phyloP scores from a whole-genome alignment of 257 asterid genomes.

The Solanum piurae region DNA sequence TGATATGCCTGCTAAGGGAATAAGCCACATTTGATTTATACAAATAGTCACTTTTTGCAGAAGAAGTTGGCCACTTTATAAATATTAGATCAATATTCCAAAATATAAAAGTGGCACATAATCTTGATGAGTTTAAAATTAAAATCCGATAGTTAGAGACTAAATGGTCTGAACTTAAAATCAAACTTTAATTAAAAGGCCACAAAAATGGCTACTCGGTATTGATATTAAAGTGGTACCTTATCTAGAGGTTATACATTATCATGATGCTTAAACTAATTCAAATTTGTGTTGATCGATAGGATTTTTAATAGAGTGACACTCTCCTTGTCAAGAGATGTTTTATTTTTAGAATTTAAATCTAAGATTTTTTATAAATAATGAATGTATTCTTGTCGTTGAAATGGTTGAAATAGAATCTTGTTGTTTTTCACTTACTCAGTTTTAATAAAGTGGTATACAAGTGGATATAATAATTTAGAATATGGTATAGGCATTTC shows the following conservation, averaged over 20 bases:
- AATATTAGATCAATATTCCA: background rate
- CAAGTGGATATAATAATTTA: background rate
- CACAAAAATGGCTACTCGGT: background rate
- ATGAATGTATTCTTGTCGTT: background rate
- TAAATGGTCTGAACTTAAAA: background rate
- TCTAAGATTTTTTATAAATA: background rate
- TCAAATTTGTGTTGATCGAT: background rate
- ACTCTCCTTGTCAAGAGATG: rapidly evolving
- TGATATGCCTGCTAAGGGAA: background rate
- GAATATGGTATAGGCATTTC: background rate
- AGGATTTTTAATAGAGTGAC: background rate
- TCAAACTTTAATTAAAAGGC: background rate
- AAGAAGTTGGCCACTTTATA: background rate
- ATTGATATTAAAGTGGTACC: background rate
- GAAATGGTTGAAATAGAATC: background rate
- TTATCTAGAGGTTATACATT: background rate
- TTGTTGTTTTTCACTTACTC: background rate
- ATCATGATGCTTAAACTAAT: background rate
- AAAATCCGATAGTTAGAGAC: background rate
- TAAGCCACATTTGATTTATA: background rate
- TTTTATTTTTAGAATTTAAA: background rate
- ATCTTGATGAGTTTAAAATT: background rate
- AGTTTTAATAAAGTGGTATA: background rate
- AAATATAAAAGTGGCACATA: background rate
- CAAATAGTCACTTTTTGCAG: background rate